Percentiles rank a stretch among this genome's conserved stretches.
phyloP scores from a whole-genome alignment of 257 asterid genomes.

The Nicotiana tabacum region DNA sequence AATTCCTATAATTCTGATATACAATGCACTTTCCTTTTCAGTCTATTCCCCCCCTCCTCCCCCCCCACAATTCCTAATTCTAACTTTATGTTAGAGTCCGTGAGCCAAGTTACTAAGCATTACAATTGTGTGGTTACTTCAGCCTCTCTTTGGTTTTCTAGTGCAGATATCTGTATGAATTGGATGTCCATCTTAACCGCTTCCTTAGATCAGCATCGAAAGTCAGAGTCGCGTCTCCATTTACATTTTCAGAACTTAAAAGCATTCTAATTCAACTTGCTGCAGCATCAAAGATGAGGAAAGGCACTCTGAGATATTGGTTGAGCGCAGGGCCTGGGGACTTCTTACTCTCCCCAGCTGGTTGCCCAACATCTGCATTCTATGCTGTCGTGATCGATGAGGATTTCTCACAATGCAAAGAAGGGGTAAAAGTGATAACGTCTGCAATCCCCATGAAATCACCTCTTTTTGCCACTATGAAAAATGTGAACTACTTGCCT shows the following conservation, averaged over 20 bases:
- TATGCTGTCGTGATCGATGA: constrained; percentile 75
- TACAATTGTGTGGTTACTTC: background rate
- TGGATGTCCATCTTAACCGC: constrained; percentile 77
- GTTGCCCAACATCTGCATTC: constrained; percentile 69
- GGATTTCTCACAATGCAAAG: constrained; percentile 52
- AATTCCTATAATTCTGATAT: rapidly evolving
- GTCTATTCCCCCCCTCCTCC: background rate
- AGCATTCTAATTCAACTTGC: constrained; percentile 78
- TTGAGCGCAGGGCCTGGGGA: constrained; percentile 84
- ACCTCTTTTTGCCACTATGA: constrained; percentile 72
- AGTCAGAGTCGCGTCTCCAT: constrained; percentile 56
- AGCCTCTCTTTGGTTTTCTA: background rate
- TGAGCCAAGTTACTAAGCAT: background rate
- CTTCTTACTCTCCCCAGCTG: constrained; percentile 68
- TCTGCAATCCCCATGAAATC: constrained; percentile 75
- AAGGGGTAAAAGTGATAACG: constrained; percentile 70
- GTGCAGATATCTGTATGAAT: constrained; percentile 59
- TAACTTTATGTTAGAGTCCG: background rate
- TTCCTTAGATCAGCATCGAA: constrained; percentile 73
- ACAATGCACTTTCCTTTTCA: background rate
- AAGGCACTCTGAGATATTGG: constrained; percentile 80
- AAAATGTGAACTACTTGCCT: constrained; percentile 89
- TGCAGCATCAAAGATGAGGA: constrained; percentile 54
- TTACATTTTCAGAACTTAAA: constrained; percentile 45
- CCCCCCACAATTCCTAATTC: too few species aligned